A percentile compares a stretch with the other conserved stretches of the same genome.
These are phyloP conservation scores for Saccharomycopsis capsularis DNA, from an alignment of 805 yeast genomes.

Conservation along the genomic window DNA sequence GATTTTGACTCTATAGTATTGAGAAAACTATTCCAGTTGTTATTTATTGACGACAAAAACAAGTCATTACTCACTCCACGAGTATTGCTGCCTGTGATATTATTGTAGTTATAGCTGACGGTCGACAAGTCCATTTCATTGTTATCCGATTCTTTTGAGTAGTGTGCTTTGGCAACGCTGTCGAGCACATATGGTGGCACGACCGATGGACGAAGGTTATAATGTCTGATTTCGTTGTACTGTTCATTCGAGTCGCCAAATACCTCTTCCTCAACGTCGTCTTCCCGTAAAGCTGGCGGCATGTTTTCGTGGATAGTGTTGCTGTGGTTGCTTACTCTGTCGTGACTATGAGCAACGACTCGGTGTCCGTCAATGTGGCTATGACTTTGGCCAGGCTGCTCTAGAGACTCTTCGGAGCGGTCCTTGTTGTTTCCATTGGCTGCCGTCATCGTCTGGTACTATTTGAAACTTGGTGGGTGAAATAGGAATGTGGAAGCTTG, in stretches of 20 bases:
- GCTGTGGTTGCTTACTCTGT: too few relatives aligned
- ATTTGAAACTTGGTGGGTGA: too few relatives aligned
- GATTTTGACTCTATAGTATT: slow-evolving; percentile 40
- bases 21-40: slow-evolving; percentile 48
- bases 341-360: too few relatives aligned
- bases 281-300: too few relatives aligned
- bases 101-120: slow-evolving; percentile 19
- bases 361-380: too few relatives aligned
- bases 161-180: slow-evolving; percentile 31
- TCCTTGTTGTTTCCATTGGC: too few relatives aligned
- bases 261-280: too few relatives aligned
- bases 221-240: slow-evolving; percentile 7
- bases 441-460: too few relatives aligned
- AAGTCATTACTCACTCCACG: slow-evolving; percentile 26
- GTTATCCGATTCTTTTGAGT: slow-evolving; percentile 7
- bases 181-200: slow-evolving; percentile 65
- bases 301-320: too few relatives aligned
- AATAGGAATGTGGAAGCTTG: too few relatives aligned
- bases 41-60: slow-evolving; percentile 32
- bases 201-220: slow-evolving; percentile 33
- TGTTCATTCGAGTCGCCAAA: slow-evolving; percentile 10
- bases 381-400: too few relatives aligned
- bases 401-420: too few relatives aligned
- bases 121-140: slow-evolving; percentile 2
- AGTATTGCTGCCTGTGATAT: background rate